Evolutionary conservation across 768 basidiomycete species (phyloP).

Genomic region (Macrocybe gigantea): DNA sequence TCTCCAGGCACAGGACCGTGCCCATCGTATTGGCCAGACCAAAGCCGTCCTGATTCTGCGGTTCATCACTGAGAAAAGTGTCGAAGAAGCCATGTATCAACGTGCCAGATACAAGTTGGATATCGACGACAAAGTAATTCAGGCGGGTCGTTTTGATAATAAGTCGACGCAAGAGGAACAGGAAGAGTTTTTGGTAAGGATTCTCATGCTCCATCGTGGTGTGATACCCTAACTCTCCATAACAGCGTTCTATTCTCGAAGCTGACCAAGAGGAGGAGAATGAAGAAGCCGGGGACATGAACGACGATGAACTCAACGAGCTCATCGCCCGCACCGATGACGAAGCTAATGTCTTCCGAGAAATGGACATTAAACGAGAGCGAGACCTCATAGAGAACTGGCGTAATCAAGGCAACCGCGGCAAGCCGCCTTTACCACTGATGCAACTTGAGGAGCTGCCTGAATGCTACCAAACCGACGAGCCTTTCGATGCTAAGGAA

Average conservation of each 20-base stretch:
- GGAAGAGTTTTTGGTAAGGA: slow-evolving; percentile 85
- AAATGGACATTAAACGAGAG: slow-evolving; percentile 80
- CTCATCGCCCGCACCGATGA: slow-evolving; percentile 82
- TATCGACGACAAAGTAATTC: slow-evolving; percentile 99
- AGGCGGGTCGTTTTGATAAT: slow-evolving; percentile 98
- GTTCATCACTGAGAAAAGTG: slow-evolving; percentile 96
- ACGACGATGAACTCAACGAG: slow-evolving; percentile 91
- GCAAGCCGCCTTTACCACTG: slow-evolving; percentile 70
- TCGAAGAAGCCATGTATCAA: slow-evolving; percentile 97
- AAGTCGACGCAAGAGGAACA: slow-evolving; percentile 98
- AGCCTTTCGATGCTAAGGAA: slow-evolving; percentile 64
- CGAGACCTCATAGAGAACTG: slow-evolving; percentile 58
- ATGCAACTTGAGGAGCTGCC: slow-evolving; percentile 89
- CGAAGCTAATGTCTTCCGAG: slow-evolving; percentile 70
- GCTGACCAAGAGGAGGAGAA: slow-evolving; percentile 88
- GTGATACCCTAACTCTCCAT: slow-evolving; percentile 6
- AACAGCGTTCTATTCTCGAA: slow-evolving; percentile 82
- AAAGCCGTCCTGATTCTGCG: slow-evolving; percentile 95
- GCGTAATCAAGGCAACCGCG: slow-evolving; percentile 69
- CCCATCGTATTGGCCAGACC: slow-evolving; percentile 99
- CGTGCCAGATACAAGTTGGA: slow-evolving; percentile 94
- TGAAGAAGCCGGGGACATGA: slow-evolving; percentile 89
- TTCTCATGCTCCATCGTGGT: not conserved
- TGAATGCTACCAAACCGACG: slow-evolving; percentile 82
- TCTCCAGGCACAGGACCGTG: slow-evolving; percentile 98